Evolutionary conservation across 805 yeast genomes (phyloP).

Genomic region (Hanseniaspora nectarophila): DNA sequence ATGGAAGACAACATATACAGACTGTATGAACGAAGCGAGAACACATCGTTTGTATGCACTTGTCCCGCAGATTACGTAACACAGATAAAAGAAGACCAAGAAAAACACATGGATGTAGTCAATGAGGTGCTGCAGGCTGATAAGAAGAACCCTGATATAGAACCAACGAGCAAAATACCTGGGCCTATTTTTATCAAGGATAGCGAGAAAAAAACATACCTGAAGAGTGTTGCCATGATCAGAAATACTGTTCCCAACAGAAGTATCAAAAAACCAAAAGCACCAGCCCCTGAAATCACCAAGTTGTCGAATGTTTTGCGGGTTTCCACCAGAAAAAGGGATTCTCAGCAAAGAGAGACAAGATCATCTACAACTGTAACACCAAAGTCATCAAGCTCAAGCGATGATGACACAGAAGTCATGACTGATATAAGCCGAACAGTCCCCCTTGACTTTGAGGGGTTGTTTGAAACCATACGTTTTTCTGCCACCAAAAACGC

Average conservation of each 20-base stretch:
- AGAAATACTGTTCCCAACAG: neutral
- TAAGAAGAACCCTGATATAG: neutral
- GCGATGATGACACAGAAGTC: neutral
- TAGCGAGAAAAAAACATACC: neutral
- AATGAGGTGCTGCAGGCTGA: neutral
- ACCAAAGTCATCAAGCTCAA: too few relatives aligned
- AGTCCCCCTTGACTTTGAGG: neutral
- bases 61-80: neutral
- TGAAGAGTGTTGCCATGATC: neutral
- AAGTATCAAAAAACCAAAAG: neutral
- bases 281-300: neutral
- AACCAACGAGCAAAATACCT: neutral
- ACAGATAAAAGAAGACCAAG: neutral
- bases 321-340: neutral
- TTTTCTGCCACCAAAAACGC: neutral
- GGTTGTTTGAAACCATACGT: neutral
- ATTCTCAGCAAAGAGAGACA: neutral
- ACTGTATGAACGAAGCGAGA: constrained; percentile 3
- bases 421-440: neutral
- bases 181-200: neutral
- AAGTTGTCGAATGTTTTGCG: neutral
- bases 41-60: constrained; percentile 6
- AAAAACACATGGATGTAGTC: neutral
- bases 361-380: neutral
- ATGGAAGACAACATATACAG: constrained; percentile 3